Evolutionary conservation across 2,329 filamentous ascomycete genomes (phyloP).

Genomic region (Colletotrichum echinochloae): DNA sequence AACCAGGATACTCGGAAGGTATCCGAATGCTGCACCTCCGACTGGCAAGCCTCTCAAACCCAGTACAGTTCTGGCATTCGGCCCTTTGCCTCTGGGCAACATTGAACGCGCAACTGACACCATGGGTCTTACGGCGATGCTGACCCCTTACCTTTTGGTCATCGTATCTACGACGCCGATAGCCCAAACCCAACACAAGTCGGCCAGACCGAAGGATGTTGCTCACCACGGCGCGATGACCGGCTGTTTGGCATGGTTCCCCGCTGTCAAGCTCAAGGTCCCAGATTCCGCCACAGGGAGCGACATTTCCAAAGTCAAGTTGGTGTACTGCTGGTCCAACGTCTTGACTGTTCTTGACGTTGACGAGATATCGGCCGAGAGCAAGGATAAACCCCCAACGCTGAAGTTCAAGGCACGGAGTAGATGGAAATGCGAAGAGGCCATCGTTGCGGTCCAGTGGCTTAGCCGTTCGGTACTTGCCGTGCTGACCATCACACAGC

Average conservation of each 20-base stretch:
- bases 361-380: conserved; percentile 75
- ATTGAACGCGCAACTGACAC: conserved; percentile 88
- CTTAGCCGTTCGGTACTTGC: conserved; percentile 91
- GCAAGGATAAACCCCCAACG: conserved; percentile 81
- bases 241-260: conserved; percentile 96
- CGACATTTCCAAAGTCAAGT: conserved; percentile 82
- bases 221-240: conserved; percentile 91
- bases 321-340: conserved; percentile 99
- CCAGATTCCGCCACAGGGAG: conserved; percentile 75
- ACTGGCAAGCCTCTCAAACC: conserved; percentile 81
- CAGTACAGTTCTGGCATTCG: conserved; percentile 93
- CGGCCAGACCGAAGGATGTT: conserved; percentile 89
- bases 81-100: conserved; percentile 92
- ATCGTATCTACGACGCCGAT: conserved; percentile 97
- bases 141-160: conserved; percentile 94
- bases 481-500: conserved; percentile 93
- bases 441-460: conserved; percentile 97
- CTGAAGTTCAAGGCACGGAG: conserved; percentile 86
- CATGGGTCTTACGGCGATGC: conserved; percentile 91
- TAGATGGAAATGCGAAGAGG: conserved; percentile 93
- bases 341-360: conserved; percentile 94
- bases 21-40: conserved; percentile 77
- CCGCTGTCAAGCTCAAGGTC: conserved; percentile 90
- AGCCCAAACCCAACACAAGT: conserved; percentile 96
- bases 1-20: conserved; percentile 89